A percentile compares a stretch with the other conserved stretches of the same genome.
Evolutionary conservation across 192 early-diverging fungal genomes (phyloP).

Genomic region (Backusella tuberculispora): DNA sequence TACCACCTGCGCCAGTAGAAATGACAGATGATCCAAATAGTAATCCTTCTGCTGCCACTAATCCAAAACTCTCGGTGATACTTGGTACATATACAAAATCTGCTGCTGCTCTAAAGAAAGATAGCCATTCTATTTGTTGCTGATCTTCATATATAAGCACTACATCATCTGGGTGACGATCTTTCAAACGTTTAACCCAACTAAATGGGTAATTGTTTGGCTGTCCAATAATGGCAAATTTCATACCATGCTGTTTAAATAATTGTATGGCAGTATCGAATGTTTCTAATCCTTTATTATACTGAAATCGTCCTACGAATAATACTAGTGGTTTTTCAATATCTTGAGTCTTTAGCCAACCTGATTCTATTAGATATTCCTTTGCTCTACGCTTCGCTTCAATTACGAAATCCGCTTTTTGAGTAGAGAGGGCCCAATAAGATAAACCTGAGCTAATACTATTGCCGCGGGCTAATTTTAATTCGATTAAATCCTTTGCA

Average conservation of each 20-base stretch:
- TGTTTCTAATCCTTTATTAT: constrained; percentile 58
- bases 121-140: constrained; percentile 50
- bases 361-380: constrained; percentile 46
- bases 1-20: constrained; percentile 54
- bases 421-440: background rate
- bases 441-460: background rate
- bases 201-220: constrained; percentile 54
- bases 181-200: constrained; percentile 40
- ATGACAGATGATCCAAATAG: constrained; percentile 58
- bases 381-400: constrained; percentile 53
- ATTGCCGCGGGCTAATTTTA: background rate
- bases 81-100: constrained; percentile 59
- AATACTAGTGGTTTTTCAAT: constrained; percentile 46
- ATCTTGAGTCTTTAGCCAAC: constrained; percentile 43
- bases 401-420: constrained; percentile 13
- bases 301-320: constrained; percentile 60
- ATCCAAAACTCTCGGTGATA: constrained; percentile 58
- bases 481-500: constrained; percentile 17
- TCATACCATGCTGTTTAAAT: constrained; percentile 45
- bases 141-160: constrained; percentile 42
- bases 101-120: constrained; percentile 54
- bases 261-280: constrained; percentile 41
- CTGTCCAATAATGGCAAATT: constrained; percentile 60
- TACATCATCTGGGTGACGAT: constrained; percentile 45
- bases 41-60: constrained; percentile 60